Evolutionary conservation across 768 basidiomycete genomes (phyloP).

Genomic region (Filobasidium floriforme): DNA sequence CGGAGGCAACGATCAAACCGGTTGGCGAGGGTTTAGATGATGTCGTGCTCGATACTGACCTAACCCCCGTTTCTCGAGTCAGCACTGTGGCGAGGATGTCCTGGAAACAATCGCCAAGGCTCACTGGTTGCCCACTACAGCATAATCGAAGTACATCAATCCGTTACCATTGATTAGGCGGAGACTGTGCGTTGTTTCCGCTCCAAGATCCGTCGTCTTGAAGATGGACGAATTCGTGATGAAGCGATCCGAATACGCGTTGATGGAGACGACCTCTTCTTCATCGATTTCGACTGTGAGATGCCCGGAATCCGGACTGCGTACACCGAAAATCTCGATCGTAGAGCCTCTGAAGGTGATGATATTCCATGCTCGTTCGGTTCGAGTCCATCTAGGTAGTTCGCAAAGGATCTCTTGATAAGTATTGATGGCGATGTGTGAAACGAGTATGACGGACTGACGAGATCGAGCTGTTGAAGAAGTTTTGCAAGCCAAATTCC

Average conservation of each 20-base stretch:
- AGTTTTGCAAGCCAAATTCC: background rate
- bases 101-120: background rate
- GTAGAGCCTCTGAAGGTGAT: slow-evolving; percentile 7
- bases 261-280: background rate
- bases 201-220: background rate
- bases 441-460: background rate
- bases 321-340: slow-evolving; percentile 6
- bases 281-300: slow-evolving; percentile 5
- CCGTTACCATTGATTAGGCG: slow-evolving; percentile 10
- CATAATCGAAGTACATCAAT: slow-evolving; percentile 14
- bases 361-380: background rate
- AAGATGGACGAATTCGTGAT: slow-evolving; percentile 10
- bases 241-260: background rate
- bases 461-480: slow-evolving; percentile 13
- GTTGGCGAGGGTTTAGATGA: background rate
- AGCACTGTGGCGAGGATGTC: background rate
- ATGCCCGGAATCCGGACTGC: background rate
- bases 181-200: background rate
- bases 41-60: background rate
- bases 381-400: slow-evolving; percentile 9
- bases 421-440: too few species aligned
- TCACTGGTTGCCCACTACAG: slow-evolving; percentile 6
- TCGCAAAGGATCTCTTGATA: too few species aligned
- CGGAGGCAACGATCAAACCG: background rate
- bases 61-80: background rate